Conservation (phyloP, 257 asterid species). For the Nemophila menziesii region DNA sequence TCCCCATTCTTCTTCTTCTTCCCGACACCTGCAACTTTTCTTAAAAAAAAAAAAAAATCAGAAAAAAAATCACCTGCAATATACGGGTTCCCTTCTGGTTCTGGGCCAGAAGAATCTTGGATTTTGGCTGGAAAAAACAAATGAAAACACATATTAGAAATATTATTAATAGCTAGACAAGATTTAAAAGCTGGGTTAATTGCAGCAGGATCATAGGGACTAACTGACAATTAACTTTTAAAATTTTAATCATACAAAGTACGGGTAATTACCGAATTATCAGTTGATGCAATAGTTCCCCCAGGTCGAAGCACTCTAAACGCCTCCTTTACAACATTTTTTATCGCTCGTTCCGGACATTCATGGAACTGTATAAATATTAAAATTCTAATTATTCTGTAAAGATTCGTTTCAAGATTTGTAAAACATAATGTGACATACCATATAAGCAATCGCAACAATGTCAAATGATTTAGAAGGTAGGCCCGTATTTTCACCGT, state of each 20-base stretch:
- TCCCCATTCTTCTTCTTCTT: too few species aligned
- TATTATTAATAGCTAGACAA: neutral
- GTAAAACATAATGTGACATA: conserved; percentile 18
- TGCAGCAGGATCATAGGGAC: too few species aligned
- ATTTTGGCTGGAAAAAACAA: conserved; percentile 69
- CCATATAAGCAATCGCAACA: conserved; percentile 85
- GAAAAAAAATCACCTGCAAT: too few species aligned
- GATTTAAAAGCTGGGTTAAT: too few species aligned
- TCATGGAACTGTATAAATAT: conserved; percentile 59
- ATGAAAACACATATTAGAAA: conserved; percentile 10
- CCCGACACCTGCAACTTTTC: too few species aligned
- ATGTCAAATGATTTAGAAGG: conserved; percentile 75
- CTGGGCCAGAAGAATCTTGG: conserved; percentile 98
- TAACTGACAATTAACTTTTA: too few species aligned
- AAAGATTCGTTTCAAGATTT: neutral
- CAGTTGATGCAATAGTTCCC: conserved; percentile 80
- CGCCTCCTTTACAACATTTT: conserved; percentile 59
- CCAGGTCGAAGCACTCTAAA: conserved; percentile 79
- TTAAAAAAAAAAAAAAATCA: too few species aligned
- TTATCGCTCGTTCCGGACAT: conserved; percentile 86
- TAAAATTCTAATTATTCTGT: neutral
- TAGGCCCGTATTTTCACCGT: conserved; percentile 84
- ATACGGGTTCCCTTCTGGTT: too few species aligned
- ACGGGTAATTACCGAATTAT: conserved; percentile 58
- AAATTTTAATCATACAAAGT: too few species aligned